Base-by-base conservation (phyloP, 2,329 filamentous ascomycete species). In the Phyllosticta ampelicida region DNA sequence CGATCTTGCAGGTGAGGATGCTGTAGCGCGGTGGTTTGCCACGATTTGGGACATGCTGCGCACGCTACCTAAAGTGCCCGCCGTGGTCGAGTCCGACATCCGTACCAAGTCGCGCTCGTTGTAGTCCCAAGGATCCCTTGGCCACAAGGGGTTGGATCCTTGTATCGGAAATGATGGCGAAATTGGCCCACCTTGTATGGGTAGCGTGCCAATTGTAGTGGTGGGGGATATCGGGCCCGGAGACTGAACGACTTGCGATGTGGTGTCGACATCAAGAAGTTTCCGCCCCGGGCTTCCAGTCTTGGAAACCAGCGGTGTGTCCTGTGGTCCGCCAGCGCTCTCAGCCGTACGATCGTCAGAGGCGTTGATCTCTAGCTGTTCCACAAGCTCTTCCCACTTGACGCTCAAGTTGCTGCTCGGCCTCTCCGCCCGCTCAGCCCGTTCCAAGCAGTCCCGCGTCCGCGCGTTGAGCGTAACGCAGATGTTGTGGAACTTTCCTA, bases 321-420 rank as follows among this genome's bases (percentile, higher is more conserved):
- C 59, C 70, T 62, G 58, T 65, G 60, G 19, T 65, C 56, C 54
- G 19, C 26, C 30, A 10, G 52, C 53, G 9, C 44, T 51, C 11
- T 57, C 55, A 10, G 55, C 53, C 11, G 50, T 51, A 29, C 50
- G 55, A n/a, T 44, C 36, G 6, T 44, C 36, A 53, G 55, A 58
- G 51, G 71, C 64, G 28, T 63, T 65, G 8, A 66, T 67, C 55
- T 73, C 70, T 44, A 78, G 70, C 57, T 74, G 71, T 61, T 79
- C 77, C 18, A 79, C 76, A 11, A 80, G 68, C 59, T 80, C 78
- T 62, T 80, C 78, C 77, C 77, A 80, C 28, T 76, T 74, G 55
- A 78, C 72, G 54, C 73, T 77, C 9, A 77, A 65, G 6, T 70
- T 72, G 26, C 76, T 78, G 26, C 71, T 73, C 1, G 78, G 78